phyloP scores from a whole-genome alignment of 768 basidiomycete genomes.

The Mycena epipterygia region DNA sequence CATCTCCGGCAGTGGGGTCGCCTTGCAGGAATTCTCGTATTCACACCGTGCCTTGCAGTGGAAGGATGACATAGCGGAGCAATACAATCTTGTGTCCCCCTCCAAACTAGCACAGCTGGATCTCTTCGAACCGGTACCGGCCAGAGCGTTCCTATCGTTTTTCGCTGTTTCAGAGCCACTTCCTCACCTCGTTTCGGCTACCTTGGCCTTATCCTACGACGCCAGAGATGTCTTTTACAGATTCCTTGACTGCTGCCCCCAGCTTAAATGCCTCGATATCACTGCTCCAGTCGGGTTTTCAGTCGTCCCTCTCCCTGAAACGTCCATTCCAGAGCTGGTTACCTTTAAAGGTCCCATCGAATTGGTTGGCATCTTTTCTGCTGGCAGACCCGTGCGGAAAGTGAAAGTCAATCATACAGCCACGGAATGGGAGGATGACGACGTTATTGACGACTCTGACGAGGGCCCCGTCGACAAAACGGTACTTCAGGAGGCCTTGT shows the following conservation, averaged over 20 bases:
- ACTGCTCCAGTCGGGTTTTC: slow-evolving; percentile 6
- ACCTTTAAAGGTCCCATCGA: slow-evolving; percentile 15
- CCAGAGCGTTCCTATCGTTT: background rate
- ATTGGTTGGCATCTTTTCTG: slow-evolving; percentile 8
- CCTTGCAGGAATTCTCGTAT: slow-evolving; percentile 1
- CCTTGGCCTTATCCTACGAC: background rate
- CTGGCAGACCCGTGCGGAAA: slow-evolving; percentile 7
- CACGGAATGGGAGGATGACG: background rate
- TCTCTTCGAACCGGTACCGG: background rate
- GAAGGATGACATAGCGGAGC: background rate
- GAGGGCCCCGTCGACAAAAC: background rate
- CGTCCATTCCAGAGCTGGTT: slow-evolving; percentile 3
- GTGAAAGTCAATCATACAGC: background rate
- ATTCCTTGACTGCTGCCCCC: slow-evolving; percentile 22
- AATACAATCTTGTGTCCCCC: slow-evolving; percentile 13
- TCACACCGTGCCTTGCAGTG: background rate
- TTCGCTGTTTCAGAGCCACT: background rate
- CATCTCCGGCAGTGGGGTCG: background rate
- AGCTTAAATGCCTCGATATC: slow-evolving; percentile 7
- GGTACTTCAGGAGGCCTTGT: background rate
- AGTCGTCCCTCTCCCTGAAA: slow-evolving; percentile 11
- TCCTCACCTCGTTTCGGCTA: slow-evolving; percentile 2
- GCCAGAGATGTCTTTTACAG: slow-evolving; percentile 16
- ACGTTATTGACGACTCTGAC: background rate
- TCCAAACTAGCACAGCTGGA: background rate